Evolutionary conservation across 805 yeast species (phyloP), one percentile per base, ranked within the genome.

Genomic region (Barnettozyma siamensis): DNA sequence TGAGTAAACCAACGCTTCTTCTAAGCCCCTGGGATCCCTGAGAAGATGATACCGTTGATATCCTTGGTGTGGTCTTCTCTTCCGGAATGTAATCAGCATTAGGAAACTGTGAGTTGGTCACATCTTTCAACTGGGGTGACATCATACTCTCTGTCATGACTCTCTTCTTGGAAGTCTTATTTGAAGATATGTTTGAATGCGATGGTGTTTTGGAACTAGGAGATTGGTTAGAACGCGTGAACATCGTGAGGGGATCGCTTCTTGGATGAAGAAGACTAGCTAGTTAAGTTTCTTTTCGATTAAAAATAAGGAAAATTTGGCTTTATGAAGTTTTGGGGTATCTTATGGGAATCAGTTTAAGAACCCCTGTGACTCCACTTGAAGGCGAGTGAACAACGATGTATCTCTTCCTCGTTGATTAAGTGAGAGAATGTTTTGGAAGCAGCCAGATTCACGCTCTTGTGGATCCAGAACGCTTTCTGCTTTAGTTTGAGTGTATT

Each of bases 1-100:
- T 75, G 46, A 76, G 52, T 9, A 74, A 58, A 2, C 78, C 79
- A 2, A 68, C 73, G 63, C 79, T 73, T 59, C 81, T 65, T 46
- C 78, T 69, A 29, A 75, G 44, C 15, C 65, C 64, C 31, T 54
- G 58, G 0, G 59, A 54, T 3, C 58, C 55, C 35, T 57, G 60
- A 1, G 61, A 54, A 6, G 61, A 57, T 0, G 51, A n/a, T n/a
- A 43, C 40, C 2, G 41, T 30, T 35, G 40, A 31, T 17, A 49
- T 49, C n/a, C 53, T 48, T 12, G 60, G 58, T 1, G 57, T 56
- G 6, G 47, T 48, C 17, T 45, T 45, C 20, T 37, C 45, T n/a
- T 41, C 35, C 6, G 26, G 19, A 2, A 44, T 31, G 15, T 37
- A 37, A 10, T 50, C 48, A 10, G 35, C 26, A 5, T 37, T 31